Evolutionary conservation across 2,329 filamentous ascomycete genomes (phyloP), one percentile per base, ranked within the genome.

Genomic region (Alternaria arborescens): DNA sequence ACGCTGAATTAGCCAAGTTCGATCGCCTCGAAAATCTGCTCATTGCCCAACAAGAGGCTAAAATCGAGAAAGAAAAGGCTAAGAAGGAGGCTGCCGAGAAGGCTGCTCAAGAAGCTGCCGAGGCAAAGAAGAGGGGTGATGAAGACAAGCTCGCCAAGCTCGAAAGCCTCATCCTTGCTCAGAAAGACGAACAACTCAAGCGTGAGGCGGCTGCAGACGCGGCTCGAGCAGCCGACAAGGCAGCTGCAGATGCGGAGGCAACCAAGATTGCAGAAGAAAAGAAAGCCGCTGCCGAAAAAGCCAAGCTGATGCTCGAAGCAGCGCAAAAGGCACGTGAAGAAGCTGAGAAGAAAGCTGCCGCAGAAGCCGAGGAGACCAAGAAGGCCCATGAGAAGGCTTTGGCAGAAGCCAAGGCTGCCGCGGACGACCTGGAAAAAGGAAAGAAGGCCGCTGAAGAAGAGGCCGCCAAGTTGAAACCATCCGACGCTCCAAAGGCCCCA

Each of bases 251-350:
- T 43, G 76, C 79, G 12, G 78, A 82, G 51, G 82, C 83, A n/a
- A 80, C 80, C 40, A 85, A 85, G 71, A 84, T 82, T 61, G 81
- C 82, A 22, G 80, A 81, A 40, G 82, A 83, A 30, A 82, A 75
- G 66, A 81, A 82, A 22, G 76, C 75, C 20, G 70, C 72, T 8
- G 74, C 74, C n/a, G 70, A 76, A 52, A 59, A 62, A 30, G 73
- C 74, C 8, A 67, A 64, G 26, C 58, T 67, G 8, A 42, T 76
- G 40, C 65, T 77, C 12, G 73, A 73, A 7, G 74, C 73, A 10
- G 74, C 74, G 11, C 61, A 70, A 43, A 72, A 74, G 55, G 74
- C 74, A 7, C 65, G 72, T 11, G 73, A 75, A 42, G 73, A 77
- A 51, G 73, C 74, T 2, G 74, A 76, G 54, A 68, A 72, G 53